Conservation (phyloP, 257 asterid species). For the Nicotiana benthamiana region DNA sequence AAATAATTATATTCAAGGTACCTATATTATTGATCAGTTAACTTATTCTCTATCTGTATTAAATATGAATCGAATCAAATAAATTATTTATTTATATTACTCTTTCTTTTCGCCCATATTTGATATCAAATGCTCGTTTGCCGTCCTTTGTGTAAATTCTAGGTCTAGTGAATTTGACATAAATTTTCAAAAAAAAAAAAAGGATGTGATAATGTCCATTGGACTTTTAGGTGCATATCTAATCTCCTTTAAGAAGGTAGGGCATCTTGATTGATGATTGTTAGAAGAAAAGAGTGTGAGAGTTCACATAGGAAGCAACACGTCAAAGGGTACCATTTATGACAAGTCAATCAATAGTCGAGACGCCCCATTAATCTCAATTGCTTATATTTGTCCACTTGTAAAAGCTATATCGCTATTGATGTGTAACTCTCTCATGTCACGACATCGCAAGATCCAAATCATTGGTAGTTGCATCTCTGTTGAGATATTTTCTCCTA, state of each 20-base stretch:
- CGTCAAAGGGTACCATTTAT: not conserved
- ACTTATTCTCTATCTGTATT: too few relatives aligned
- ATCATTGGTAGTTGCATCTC: not conserved
- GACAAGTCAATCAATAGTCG: not conserved
- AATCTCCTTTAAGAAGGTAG: not conserved
- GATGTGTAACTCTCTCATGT: not conserved
- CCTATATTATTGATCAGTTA: too few relatives aligned
- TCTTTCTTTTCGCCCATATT: too few relatives aligned
- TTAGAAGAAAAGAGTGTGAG: not conserved
- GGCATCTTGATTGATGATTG: not conserved
- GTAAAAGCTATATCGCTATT: not conserved
- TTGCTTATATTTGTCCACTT: not conserved
- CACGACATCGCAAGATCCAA: not conserved
- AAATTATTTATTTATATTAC: too few relatives aligned
- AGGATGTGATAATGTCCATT: not conserved
- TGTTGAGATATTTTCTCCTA: not conserved
- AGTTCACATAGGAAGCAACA: not conserved
- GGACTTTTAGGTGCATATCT: not conserved
- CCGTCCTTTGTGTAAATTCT: too few relatives aligned
- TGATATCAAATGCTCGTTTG: too few relatives aligned
- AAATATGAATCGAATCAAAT: fast-evolving
- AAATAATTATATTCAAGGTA: too few relatives aligned
- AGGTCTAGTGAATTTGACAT: not conserved
- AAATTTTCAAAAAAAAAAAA: not conserved
- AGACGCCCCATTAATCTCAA: not conserved